Evolutionary conservation across 139 green algal species (phyloP).

Genomic region (Haematococcus lacustris): DNA sequence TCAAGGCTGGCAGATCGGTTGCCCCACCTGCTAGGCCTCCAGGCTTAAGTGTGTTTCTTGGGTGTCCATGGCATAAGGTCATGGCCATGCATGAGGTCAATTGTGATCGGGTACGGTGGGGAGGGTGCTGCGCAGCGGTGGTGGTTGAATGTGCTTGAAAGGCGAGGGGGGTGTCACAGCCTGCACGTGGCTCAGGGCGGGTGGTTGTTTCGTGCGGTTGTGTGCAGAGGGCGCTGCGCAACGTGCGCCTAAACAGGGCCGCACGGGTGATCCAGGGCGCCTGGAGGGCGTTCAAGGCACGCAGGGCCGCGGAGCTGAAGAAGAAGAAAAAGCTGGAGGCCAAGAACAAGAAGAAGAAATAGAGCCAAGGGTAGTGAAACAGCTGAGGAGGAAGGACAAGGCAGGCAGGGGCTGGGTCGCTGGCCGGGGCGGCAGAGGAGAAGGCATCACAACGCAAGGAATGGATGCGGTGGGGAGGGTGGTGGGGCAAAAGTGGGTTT

Average conservation of each 20-base stretch:
- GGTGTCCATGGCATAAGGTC: background rate
- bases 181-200: too few relatives aligned
- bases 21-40: background rate
- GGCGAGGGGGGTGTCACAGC: background rate
- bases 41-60: background rate
- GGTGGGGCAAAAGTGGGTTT: too few relatives aligned
- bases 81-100: background rate
- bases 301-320: slow-evolving; percentile 12
- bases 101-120: background rate
- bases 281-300: slow-evolving; percentile 31
- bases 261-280: slow-evolving; percentile 29
- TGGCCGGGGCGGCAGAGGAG: too few relatives aligned
- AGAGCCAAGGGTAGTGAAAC: too few relatives aligned
- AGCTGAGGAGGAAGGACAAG: too few relatives aligned
- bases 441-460: too few relatives aligned
- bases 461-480: too few relatives aligned
- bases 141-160: background rate
- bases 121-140: background rate
- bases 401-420: too few relatives aligned
- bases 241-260: slow-evolving; percentile 19
- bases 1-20: background rate
- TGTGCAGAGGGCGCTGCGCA: background rate
- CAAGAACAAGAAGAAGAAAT: too few relatives aligned
- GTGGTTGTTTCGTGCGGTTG: background rate
- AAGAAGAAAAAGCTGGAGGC: slow-evolving; percentile 33